These are phyloP conservation scores for Schizonepeta tenuifolia DNA, from an alignment of 257 asterid species.

Conservation along the genomic window DNA sequence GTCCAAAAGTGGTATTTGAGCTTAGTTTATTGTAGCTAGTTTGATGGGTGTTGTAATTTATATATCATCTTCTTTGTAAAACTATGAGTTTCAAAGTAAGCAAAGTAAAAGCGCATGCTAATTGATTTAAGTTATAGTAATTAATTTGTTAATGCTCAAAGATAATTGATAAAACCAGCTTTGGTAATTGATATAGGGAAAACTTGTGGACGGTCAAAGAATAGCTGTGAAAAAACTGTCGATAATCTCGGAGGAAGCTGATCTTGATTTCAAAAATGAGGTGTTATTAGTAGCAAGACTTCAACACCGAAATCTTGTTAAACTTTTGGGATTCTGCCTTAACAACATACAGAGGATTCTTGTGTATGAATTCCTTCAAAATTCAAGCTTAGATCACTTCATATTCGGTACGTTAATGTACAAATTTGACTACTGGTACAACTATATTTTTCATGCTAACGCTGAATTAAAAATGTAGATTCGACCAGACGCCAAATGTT, in stretches of 20 bases:
- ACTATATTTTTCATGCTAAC: too few species aligned
- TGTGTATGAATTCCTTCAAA: not conserved
- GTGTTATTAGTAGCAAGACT: conserved; percentile 2
- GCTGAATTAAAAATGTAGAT: not conserved
- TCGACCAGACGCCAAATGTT: not conserved
- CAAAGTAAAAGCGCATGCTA: too few species aligned
- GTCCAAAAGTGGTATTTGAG: too few species aligned
- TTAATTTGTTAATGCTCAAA: too few species aligned
- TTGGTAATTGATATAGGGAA: not conserved
- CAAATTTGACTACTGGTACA: too few species aligned
- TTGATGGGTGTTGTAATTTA: too few species aligned
- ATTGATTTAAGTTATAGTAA: too few species aligned
- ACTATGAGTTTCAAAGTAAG: too few species aligned
- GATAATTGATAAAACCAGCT: too few species aligned
- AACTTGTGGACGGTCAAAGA: not conserved
- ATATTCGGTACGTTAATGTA: not conserved
- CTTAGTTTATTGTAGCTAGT: too few species aligned
- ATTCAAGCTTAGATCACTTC: conserved; percentile 6
- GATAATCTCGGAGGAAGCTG: not conserved
- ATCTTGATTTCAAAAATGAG: conserved; percentile 4
- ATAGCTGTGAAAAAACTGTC: not conserved
- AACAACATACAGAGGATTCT: not conserved
- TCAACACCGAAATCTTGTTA: not conserved
- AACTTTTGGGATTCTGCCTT: not conserved
- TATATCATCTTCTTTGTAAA: too few species aligned